Base-by-base conservation (phyloP, 306 rosid genomes). In the Medicago truncatula region DNA sequence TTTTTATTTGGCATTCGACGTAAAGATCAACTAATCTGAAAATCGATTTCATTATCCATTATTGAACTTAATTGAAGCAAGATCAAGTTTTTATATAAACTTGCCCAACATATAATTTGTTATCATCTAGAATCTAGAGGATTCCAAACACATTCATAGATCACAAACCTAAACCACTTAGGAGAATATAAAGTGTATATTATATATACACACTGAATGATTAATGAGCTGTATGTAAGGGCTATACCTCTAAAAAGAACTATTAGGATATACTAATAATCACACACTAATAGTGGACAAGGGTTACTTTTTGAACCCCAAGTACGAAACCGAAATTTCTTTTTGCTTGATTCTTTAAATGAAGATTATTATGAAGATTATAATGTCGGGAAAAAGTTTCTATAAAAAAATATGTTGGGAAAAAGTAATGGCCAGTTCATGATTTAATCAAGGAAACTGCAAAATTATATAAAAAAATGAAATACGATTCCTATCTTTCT, bases 391-490 rank as follows among this genome's bases (percentile, higher is more conserved):
- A 34, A 34, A 34, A 34, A 34, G 38, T 34, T 34, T 34, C 38
- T 34, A 34, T 34, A 34, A 34, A 34, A 34, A 34, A 34, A 34
- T 34, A 77, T 76, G 80, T 64, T 65, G 61, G 71, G 60, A 50
- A 15, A 71, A 73, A 84, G 86, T 67, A 50, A 58, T 77, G 78
- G 81, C 68, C 28, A 47, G 13, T 69, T 49, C 73, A 11, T 64
- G 52, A 80, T 80, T 83, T 67, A 70, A 83, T 83, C 87, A 50
- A 43, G 18, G 73, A 56, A 71, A 70, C 20, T 76, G 76, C 85
- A 76, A 83, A 70, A 7, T 78, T 80, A 76, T 87, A 67, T 81
- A 91, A 91, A 76, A 82, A 82, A 86, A 87, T 74, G 84, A 75
- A 69, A 57, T 28, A 28, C 57, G 83, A 75, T 59, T 15, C 73